Base-by-base conservation (phyloP, 805 yeast genomes). In the Zygosaccharomyces bisporus region DNA sequence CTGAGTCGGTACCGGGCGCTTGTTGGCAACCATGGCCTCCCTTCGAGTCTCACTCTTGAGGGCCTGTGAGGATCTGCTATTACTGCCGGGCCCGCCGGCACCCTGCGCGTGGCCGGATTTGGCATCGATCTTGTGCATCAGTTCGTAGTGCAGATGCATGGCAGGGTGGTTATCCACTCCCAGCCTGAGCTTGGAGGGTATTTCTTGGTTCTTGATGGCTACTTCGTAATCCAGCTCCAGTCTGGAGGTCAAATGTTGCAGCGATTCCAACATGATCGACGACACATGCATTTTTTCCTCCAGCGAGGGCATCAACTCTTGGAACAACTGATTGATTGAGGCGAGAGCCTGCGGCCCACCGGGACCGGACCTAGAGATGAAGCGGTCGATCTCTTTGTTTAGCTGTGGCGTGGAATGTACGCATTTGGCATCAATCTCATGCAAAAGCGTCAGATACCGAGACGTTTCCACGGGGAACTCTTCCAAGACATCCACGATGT, bases 271-370 rank as follows among this genome's bases (percentile, higher is more conserved):
- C 17, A 97, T 96, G 31, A 87, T 82, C 1, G 91, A 83, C 4
- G 97, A 91, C 33, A 93, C 96, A 63, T 91, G 97, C 95, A 93
- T 88, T 66, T 93, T 93, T 63, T 93, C 97, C 61, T 91, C 98
- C 44, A 91, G 67, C 49, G 96, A 86, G 0, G 98, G 97, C 71
- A 91, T 80, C 44, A 91, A 72, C 46, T 86, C 95, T 50, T 73
- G 70, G 14, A 79, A 69, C 25, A 71, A 52, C 12, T 54, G 53
- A 24, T 74, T 71, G 23, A 78, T 70, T 9, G 49, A 44, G 30
- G 62, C 66, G 18, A 59, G 38, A 50, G 62, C 60, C 24, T 56
- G 46, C 43, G 55, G 54, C 55, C 60, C 40, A 8, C 19, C 34
- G 4, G 39, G 39, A 3, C 34, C 40, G 8, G 37, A 17, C 19